Percentiles rank a stretch among this genome's conserved stretches.
phyloP scores from a whole-genome alignment of 1,139 yeast genomes.

The Scheffersomyces cryptocercus region DNA sequence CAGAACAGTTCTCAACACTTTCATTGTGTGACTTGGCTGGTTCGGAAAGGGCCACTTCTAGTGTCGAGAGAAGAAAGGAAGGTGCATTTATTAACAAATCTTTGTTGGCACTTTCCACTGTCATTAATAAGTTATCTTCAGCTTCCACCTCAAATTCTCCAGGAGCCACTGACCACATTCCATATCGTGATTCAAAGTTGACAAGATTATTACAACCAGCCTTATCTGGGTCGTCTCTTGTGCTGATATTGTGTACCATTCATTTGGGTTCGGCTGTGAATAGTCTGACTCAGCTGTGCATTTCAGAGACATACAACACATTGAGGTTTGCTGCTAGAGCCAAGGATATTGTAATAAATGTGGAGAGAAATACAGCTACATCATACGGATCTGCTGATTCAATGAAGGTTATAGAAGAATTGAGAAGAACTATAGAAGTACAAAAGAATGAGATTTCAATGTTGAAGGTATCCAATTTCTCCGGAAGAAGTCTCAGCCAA shows the following conservation, averaged over 20 bases:
- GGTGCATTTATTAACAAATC: slow-evolving; percentile 93
- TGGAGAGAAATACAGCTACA: slow-evolving; percentile 51
- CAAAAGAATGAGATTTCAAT: slow-evolving; percentile 43
- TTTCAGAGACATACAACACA: slow-evolving; percentile 82
- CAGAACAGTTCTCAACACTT: slow-evolving; percentile 59
- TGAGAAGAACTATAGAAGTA: slow-evolving; percentile 44
- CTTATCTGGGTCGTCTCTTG: slow-evolving; percentile 80
- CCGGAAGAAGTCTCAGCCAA: neutral
- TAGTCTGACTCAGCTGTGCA: slow-evolving; percentile 39
- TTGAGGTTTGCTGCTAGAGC: slow-evolving; percentile 93
- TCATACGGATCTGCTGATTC: slow-evolving; percentile 40
- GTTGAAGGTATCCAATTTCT: slow-evolving; percentile 16
- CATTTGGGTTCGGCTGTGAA: slow-evolving; percentile 49
- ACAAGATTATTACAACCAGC: slow-evolving; percentile 91
- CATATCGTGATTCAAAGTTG: slow-evolving; percentile 88
- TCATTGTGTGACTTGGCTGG: slow-evolving; percentile 96
- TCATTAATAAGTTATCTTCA: slow-evolving; percentile 71
- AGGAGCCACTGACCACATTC: slow-evolving; percentile 58
- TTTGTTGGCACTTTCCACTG: slow-evolving; percentile 83
- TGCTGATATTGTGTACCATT: slow-evolving; percentile 86
- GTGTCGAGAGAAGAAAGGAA: slow-evolving; percentile 82
- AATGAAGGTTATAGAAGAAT: slow-evolving; percentile 46
- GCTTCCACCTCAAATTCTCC: slow-evolving; percentile 21
- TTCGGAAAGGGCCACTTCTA: slow-evolving; percentile 85
- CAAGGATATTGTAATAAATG: slow-evolving; percentile 74